Evolutionary conservation across 2,329 filamentous ascomycete genomes (phyloP), one percentile per base, ranked within the genome.

Genomic region (Fusarium oxysporum): DNA sequence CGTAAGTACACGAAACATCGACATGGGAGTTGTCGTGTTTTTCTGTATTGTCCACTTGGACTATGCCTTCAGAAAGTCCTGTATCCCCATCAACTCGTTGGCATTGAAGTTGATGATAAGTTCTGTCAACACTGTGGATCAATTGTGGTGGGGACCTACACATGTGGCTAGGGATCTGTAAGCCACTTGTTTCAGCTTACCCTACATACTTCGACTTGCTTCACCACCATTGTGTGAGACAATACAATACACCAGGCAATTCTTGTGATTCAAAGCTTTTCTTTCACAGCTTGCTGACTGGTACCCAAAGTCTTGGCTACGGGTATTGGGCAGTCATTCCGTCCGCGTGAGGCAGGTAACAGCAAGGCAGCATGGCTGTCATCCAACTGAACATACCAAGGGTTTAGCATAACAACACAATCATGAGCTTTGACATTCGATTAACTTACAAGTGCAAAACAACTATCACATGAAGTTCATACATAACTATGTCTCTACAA

Each of bases 71-170:
- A 53, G 32, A 38, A 60, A 62, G 50, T 66, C 55, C 62, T 73
- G 57, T 67, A 64, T 64, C 65, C 58, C 62, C 48, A 51, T 41
- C 53, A 41, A 51, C 47, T 62, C 44, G 32, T 64, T 55, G 59
- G 59, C 57, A 70, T 67, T 69, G 70, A 72, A 71, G 73, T 77
- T 70, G 68, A 62, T 56, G 72, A 78, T 76, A 55, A 75, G 75
- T 78, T 78, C 76, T 78, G 61, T 53, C 53, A 50, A 38, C n/a
- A 33, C 37, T 63, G 76, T 78, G 76, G 76, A 70, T 62, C 61
- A 63, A 38, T 43, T 72, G 75, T 77, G 75, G 75, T 72, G 62
- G 50, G 33, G 33, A 59, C 56, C 50, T 69, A 68, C 56, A 67
- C 54, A 33, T 54, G 50, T 72, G 76, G 70, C 70, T 62, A 41